phyloP scores from a whole-genome alignment of 352 stramenopile species.

The Pythium grandisporangium region DNA sequence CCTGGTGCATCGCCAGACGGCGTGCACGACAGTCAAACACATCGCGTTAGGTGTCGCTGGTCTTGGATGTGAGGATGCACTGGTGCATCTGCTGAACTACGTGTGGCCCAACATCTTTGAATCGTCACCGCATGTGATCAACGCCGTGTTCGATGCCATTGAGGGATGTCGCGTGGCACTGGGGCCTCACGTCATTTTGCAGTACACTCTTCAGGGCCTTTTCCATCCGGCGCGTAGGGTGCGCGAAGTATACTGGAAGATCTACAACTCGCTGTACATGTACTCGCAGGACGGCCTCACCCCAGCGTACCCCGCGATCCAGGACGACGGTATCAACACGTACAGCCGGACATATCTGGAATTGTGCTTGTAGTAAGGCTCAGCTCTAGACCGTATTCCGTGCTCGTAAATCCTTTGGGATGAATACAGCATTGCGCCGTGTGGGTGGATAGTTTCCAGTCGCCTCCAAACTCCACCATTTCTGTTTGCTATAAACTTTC shows the following conservation, averaged over 20 bases:
- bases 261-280: slow-evolving; percentile 99
- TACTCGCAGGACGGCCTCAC: slow-evolving; percentile 96
- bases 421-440: too few species aligned
- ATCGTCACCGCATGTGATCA: slow-evolving; percentile 97
- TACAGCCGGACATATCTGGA: slow-evolving; percentile 95
- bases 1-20: slow-evolving; percentile 97
- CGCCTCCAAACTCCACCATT: too few species aligned
- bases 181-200: slow-evolving; percentile 93
- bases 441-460: too few species aligned
- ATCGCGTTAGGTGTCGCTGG: slow-evolving; percentile 94
- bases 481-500: too few species aligned
- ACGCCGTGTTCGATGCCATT: slow-evolving; percentile 98
- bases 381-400: too few species aligned
- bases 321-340: slow-evolving; percentile 93
- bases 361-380: slow-evolving; percentile 73
- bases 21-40: slow-evolving; percentile 97
- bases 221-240: slow-evolving; percentile 98
- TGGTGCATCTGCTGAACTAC: slow-evolving; percentile 98
- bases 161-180: slow-evolving; percentile 95
- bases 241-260: slow-evolving; percentile 99
- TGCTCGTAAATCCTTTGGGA: too few species aligned
- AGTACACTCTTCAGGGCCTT: slow-evolving; percentile 97
- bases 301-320: slow-evolving; percentile 94
- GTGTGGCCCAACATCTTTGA: slow-evolving; percentile 99
- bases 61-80: slow-evolving; percentile 96